These are phyloP conservation scores for Candida succiphila DNA, from an alignment of 805 yeast species.

Conservation along the genomic window DNA sequence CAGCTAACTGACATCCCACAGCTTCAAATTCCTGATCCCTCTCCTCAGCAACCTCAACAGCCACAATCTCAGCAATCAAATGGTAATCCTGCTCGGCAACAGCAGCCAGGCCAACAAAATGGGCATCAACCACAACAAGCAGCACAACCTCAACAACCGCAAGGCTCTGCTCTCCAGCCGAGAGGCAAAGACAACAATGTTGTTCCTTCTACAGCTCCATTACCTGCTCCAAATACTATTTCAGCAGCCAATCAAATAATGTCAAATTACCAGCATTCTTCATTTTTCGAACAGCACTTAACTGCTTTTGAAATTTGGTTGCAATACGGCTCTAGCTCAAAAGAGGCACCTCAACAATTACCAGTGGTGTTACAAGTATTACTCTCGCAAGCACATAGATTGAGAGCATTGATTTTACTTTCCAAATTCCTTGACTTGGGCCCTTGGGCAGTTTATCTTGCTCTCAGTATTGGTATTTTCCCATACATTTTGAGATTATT, in stretches of 20 bases:
- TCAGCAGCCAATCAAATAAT: slow-evolving; percentile 5
- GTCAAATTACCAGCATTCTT: slow-evolving; percentile 72
- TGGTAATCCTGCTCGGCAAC: too few species aligned
- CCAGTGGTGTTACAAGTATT: slow-evolving; percentile 91
- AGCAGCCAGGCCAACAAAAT: background rate
- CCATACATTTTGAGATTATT: slow-evolving; percentile 86
- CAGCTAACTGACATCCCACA: slow-evolving; percentile 18
- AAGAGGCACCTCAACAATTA: slow-evolving; percentile 87
- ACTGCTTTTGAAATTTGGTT: slow-evolving; percentile 97
- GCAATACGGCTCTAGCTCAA: slow-evolving; percentile 75
- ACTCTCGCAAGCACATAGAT: slow-evolving; percentile 86
- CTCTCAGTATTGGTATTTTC: slow-evolving; percentile 89
- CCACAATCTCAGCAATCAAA: background rate
- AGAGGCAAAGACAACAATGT: slow-evolving; percentile 2
- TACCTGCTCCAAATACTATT: slow-evolving; percentile 1
- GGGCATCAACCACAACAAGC: background rate
- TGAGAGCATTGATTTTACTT: slow-evolving; percentile 75
- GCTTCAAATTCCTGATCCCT: slow-evolving; percentile 15
- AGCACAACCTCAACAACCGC: slow-evolving; percentile 2
- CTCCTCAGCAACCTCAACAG: background rate
- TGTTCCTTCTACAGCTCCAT: slow-evolving; percentile 1
- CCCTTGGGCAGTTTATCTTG: slow-evolving; percentile 94
- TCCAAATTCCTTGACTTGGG: slow-evolving; percentile 88
- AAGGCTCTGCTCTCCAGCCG: slow-evolving; percentile 1
- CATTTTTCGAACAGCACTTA: slow-evolving; percentile 90